phyloP scores from a whole-genome alignment of 257 asterid genomes.

The Marsdenia floribunda region DNA sequence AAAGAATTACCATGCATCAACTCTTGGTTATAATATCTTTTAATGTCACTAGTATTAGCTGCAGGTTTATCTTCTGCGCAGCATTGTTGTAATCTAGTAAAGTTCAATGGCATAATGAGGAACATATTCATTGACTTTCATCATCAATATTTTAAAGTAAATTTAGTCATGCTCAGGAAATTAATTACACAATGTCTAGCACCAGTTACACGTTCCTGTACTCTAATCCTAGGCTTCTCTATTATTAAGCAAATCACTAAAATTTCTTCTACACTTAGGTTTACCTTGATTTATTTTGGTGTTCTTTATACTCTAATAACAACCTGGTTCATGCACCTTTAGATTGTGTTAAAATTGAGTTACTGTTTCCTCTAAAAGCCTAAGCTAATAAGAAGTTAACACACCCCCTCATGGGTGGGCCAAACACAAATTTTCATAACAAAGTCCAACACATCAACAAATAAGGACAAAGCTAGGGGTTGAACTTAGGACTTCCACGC shows the following conservation, averaged over 20 bases:
- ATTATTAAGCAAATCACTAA: neutral
- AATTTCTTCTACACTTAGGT: neutral
- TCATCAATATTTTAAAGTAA: neutral
- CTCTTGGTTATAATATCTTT: neutral
- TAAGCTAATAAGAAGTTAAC: no score
- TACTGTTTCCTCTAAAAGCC: no score
- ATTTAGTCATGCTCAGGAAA: neutral
- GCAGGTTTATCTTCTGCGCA: neutral
- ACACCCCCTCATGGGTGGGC: no score
- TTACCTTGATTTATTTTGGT: neutral
- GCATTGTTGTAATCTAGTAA: neutral
- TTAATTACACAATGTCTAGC: neutral
- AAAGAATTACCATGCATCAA: no score
- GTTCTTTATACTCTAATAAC: neutral
- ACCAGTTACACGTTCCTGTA: neutral
- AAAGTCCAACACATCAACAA: no score
- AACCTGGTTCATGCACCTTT: neutral
- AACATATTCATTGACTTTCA: neutral
- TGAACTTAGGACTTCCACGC: no score
- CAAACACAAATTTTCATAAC: no score
- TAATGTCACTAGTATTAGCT: neutral
- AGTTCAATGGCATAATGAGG: neutral
- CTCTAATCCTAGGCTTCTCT: neutral
- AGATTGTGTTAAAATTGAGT: no score
- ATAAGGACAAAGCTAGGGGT: no score